Evolutionary conservation across 176 grass and related monocot species (phyloP), one percentile per base, ranked within the genome.

Genomic region (Ensete glaucum): DNA sequence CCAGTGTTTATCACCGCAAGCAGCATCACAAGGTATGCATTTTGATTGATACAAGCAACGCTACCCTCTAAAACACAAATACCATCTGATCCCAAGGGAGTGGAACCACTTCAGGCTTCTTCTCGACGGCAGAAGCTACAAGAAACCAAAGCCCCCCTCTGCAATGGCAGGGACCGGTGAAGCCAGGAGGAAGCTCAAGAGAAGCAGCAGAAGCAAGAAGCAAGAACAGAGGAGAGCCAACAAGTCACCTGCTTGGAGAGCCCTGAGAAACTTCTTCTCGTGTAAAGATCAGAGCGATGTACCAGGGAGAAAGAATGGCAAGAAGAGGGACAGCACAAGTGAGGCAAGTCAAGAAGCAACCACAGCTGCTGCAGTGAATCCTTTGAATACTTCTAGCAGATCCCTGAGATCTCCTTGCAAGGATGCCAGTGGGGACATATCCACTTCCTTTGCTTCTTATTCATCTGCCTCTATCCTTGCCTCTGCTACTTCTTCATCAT

Each of bases 261-360:
- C 62, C 62, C 48, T 77, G 43, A 67, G 76, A 54, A 77, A 14
- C 62, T 51, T 77, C 16, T 67, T 77, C 21, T 24, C 76, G 20
- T 77, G 76, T 62, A 67, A 50, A 11, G 20, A 53, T n/a, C 48
- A 64, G 19, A 17, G 50, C 11, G 70, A 53, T 13, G 51, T 15
- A 4, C 4, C 29, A 64, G 14, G 16, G 17, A 56, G 12, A 11
- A 50, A 25, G 65, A 86, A 72, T 55, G 83, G 89, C 81, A 69
- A 72, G 78, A 79, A 79, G 0, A 88, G 88, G 75, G 86, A 86
- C 75, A 82, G 43, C 72, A 81, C 83, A 0, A 73, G 85, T 20
- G 59, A 58, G 23, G 54, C 17, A 49, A 13, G 71, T 57, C 64
- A 49, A 8, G 62, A 67, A 3, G 15, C 1, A 71, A 59, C 73